A percentile compares a stretch with the other conserved stretches of the same genome.
These are phyloP conservation scores for Colletotrichum falcatum DNA, from an alignment of 2,329 filamentous ascomycete genomes.

Conservation along the genomic window DNA sequence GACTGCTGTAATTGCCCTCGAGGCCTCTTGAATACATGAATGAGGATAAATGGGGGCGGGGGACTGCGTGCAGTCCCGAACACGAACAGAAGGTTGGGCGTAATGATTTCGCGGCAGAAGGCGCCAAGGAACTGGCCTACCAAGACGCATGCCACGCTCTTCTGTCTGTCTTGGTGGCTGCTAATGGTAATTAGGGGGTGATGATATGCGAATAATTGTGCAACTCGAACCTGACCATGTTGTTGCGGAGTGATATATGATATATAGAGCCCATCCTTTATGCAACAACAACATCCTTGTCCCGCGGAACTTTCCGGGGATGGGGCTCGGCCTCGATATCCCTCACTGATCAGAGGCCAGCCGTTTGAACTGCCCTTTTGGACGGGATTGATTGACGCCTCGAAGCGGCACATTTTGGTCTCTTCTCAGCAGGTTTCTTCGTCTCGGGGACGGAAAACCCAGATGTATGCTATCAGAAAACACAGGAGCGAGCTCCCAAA, in stretches of 20 bases:
- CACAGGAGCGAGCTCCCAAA: too few species aligned
- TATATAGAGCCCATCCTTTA: too few species aligned
- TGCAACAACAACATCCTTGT: not conserved
- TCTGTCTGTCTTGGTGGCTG: too few species aligned
- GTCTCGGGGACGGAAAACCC: constrained; percentile 57
- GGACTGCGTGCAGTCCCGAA: not conserved
- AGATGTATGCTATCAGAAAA: not conserved
- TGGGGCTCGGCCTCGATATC: not conserved
- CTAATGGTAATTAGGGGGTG: too few species aligned
- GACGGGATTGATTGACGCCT: constrained; percentile 67
- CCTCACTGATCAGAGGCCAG: constrained; percentile 34
- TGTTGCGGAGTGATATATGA: too few species aligned
- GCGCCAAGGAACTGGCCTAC: too few species aligned
- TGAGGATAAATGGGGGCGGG: too few species aligned
- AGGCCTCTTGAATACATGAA: not conserved
- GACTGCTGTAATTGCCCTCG: too few species aligned
- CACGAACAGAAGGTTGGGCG: not conserved
- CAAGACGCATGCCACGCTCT: too few species aligned
- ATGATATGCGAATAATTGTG: too few species aligned
- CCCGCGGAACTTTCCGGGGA: not conserved
- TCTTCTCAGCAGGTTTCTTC: constrained; percentile 60
- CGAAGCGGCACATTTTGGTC: constrained; percentile 66
- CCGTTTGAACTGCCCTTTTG: constrained; percentile 63
- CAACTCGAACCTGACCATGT: not conserved
- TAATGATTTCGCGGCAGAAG: not conserved